Percentiles rank a stretch among this genome's conserved stretches.
phyloP scores from a whole-genome alignment of 768 basidiomycete species.

The Russula griseocarnosa region DNA sequence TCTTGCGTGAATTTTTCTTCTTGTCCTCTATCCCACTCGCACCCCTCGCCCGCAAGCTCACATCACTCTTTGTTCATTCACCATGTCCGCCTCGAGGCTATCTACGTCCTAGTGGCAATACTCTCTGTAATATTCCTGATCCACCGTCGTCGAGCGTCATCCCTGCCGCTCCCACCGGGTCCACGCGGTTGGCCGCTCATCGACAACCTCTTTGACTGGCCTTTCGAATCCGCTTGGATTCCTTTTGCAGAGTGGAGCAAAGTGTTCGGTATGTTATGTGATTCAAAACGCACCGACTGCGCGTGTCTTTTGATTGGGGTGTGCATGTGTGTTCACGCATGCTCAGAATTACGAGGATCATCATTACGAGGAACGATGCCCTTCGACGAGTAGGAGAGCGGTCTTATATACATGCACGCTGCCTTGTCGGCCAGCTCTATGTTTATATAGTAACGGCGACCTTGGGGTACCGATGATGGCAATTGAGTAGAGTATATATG shows the following conservation, averaged over 20 bases:
- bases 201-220: conserved; percentile 27
- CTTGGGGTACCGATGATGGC: too few species aligned
- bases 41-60: not conserved
- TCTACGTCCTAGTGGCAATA: conserved; percentile 23
- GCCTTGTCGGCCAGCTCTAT: too few species aligned
- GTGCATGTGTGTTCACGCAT: not conserved
- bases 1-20: not conserved
- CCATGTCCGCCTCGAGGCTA: conserved; percentile 18
- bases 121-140: conserved; percentile 16
- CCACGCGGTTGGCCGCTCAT: conserved; percentile 27
- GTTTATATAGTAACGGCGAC: too few species aligned
- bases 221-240: conserved; percentile 20
- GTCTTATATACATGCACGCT: too few species aligned
- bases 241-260: conserved; percentile 27
- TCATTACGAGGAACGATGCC: too few species aligned
- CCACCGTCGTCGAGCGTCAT: conserved; percentile 17
- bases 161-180: conserved; percentile 25
- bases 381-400: too few species aligned
- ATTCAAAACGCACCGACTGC: not conserved
- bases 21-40: not conserved
- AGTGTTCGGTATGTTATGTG: conserved; percentile 26
- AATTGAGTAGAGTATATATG: too few species aligned
- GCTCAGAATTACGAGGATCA: not conserved
- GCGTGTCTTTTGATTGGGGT: not conserved
- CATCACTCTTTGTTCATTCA: not conserved